Base-by-base conservation (phyloP, 2,329 filamentous ascomycete genomes). In the Cladosporium sp. region DNA sequence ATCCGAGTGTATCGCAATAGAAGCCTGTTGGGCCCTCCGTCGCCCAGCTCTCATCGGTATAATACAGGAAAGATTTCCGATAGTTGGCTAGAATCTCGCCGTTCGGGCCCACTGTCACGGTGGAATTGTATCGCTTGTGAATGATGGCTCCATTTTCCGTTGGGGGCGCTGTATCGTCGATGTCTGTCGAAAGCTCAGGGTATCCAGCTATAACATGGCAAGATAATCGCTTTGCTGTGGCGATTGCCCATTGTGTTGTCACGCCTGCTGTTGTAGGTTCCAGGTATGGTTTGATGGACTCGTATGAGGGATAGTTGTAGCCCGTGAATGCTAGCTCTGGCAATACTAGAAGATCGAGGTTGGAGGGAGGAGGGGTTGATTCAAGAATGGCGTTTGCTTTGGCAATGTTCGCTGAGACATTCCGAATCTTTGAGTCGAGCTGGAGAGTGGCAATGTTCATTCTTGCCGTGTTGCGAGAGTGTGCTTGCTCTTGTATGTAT, bases 261-360 rank as follows among this genome's bases (percentile, higher is more conserved):
- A 85, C 80, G 0, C 88, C 88, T 0, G 78, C 72, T 4, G 78
- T 77, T 0, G 79, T 79, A 0, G 74, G 78, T 61, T 93, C 88
- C 3, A 92, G 78, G 57, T 75, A 86, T 0, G 85, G 84, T 1
- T 69, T 68, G 38, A 92, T 89, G 1, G 88, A 76, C 27, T 78
- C 70, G 2, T 88, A 65, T 0, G 83, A 85, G 36, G 78, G 77
- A 70, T 91, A 92, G 64, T 90, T 90, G 71, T 91, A 93, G 25
- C 88, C 85, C 81, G 62, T 78, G 62, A 92, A 89, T 1, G 87
- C 85, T 65, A 92, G 70, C 63, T 92, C 88, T 0, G 88, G 86
- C 0, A 92, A 69, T 0, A 92, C 80, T 0, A 93, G 72, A 25
- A 91, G 74, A 61, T 89, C 85, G 1, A 91, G 62, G n/a, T 76